Conservation (phyloP, 225 moss, liverwort and hornwort species). For the Antitrichia curtipendula region DNA sequence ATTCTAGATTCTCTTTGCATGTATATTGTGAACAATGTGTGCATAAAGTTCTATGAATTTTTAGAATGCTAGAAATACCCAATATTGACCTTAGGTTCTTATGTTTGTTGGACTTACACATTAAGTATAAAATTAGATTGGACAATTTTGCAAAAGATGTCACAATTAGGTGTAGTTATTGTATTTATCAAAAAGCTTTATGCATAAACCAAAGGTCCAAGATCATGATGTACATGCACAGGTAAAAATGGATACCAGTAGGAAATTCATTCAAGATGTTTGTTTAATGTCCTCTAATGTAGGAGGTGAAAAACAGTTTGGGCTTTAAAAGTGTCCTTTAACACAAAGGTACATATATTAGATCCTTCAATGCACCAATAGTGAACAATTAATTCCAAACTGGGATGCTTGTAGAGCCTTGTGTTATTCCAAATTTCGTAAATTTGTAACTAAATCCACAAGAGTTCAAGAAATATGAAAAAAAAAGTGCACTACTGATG, state of each 20-base stretch:
- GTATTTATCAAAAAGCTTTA: too few relatives aligned
- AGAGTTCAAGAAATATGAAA: background rate
- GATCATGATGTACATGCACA: background rate
- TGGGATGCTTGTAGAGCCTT: background rate
- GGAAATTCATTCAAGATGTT: background rate
- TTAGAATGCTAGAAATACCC: background rate
- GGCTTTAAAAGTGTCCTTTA: background rate
- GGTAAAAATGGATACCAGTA: background rate
- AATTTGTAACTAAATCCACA: background rate
- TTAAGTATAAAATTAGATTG: too few relatives aligned
- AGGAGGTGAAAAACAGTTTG: background rate
- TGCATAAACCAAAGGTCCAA: background rate
- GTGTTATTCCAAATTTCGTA: background rate
- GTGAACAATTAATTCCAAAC: background rate
- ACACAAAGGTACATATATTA: background rate
- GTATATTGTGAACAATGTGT: background rate
- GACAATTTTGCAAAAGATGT: background rate
- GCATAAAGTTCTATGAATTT: background rate
- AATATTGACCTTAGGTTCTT: background rate
- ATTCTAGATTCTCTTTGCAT: background rate
- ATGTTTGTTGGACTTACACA: background rate
- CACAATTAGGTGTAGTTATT: background rate
- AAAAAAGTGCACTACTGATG: background rate
- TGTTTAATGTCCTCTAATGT: background rate
- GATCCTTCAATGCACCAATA: background rate